Base-by-base conservation (phyloP, 208 protist genomes). In the Vickermania ingenoplastis region DNA sequence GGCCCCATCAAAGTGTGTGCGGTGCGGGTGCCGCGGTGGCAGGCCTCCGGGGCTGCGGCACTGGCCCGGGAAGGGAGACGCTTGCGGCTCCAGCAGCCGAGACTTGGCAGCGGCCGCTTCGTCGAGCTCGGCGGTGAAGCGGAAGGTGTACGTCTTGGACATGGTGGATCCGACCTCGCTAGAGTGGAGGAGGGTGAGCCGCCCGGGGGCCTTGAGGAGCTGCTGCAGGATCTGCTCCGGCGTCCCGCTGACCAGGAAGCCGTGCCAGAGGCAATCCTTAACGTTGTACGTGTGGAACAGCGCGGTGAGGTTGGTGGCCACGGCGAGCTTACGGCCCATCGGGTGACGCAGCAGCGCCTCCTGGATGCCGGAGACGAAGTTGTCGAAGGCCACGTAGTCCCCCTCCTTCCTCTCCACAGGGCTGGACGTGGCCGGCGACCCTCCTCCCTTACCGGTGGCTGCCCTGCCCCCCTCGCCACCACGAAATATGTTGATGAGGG, bases 321-420 rank as follows among this genome's bases (percentile, higher is more conserved):
- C 81, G 27, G 83, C 84, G 22, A 94, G 72, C 59, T 81, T 83
- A 28, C 69, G 73, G 24, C 88, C 88, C 28, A 94, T 74, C 7
- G 88, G 84, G 67, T 94, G 88, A 41, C 78, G 75, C 29, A 91
- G 71, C 48, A 94, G 67, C 62, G 91, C 87, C 31, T 95, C 84
- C 5, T 76, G 75, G 21, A 91, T 81, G 13, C 84, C 89, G 26
- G 74, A 63, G 13, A 92, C 79, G 59, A 95, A 95, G 36, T 75
- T 79, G 60, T 91, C 79, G 63, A 95, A 95, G 7, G 50, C 11
- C 5, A 17, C 23, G 24, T 13, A 54, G 7, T 54, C 50, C 13
- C 11, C 21, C 13, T 28, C 50, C 13, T 26, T 25, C 21, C 50
- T 5, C 50, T 31, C 58, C 30, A 22, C 29, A 24, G 36, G 17